Conservation (phyloP, 192 early-diverging fungal species). For the Coemansia sp. region DNA sequence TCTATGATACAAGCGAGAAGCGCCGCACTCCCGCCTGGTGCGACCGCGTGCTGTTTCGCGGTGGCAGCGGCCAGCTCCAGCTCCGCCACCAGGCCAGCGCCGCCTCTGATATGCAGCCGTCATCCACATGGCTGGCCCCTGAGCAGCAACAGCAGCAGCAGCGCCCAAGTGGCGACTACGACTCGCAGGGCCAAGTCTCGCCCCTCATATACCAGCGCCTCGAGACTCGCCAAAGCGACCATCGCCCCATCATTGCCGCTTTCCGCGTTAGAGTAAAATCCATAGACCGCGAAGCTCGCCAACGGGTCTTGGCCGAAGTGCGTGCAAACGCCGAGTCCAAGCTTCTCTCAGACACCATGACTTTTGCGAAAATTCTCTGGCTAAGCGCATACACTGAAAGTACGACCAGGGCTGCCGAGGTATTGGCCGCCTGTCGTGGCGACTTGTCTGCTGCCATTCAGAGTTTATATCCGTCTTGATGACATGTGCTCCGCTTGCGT, state of each 20-base stretch:
- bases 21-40: slow-evolving; percentile 92
- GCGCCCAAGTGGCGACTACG: slow-evolving; percentile 10
- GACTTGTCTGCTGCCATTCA: slow-evolving; percentile 23
- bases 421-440: slow-evolving; percentile 17
- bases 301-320: slow-evolving; percentile 48
- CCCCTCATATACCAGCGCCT: slow-evolving; percentile 60
- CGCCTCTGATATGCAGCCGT: not conserved
- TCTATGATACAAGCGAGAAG: slow-evolving; percentile 92
- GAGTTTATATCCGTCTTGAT: not conserved
- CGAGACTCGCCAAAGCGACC: slow-evolving; percentile 75
- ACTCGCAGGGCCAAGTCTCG: slow-evolving; percentile 20
- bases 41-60: slow-evolving; percentile 79
- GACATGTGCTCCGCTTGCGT: too few species aligned
- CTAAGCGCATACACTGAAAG: slow-evolving; percentile 24
- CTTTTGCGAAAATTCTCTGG: slow-evolving; percentile 35
- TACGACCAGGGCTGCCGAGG: slow-evolving; percentile 11
- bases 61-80: slow-evolving; percentile 14
- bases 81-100: not conserved
- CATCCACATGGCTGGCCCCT: too few species aligned
- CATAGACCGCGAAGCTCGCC: slow-evolving; percentile 54
- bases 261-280: slow-evolving; percentile 61
- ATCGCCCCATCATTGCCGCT: slow-evolving; percentile 73
- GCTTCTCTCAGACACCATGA: slow-evolving; percentile 31
- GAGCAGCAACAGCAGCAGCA: not conserved
- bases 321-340: slow-evolving; percentile 45